These are phyloP conservation scores for Cadophora gregata DNA, from an alignment of 2,329 filamentous ascomycete genomes.

Conservation along the genomic window DNA sequence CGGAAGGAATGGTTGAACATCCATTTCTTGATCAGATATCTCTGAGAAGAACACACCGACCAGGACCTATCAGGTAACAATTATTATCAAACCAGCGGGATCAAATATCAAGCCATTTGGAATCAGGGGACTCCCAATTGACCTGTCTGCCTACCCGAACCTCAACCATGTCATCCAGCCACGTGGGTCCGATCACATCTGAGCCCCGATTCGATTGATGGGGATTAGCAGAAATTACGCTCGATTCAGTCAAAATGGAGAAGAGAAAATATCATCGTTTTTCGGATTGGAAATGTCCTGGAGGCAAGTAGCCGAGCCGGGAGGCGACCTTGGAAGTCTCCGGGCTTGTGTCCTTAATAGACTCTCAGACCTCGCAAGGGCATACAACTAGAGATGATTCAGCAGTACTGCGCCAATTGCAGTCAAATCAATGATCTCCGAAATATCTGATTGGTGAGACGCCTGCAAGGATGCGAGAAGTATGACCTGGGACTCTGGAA, in stretches of 20 bases:
- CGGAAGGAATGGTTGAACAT: too few relatives aligned
- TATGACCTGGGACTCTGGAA: background rate
- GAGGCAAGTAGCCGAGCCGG: background rate
- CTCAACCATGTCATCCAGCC: background rate
- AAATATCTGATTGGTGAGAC: background rate
- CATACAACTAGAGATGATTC: conserved; percentile 2
- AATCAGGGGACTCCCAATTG: too few relatives aligned
- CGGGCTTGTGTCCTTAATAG: background rate
- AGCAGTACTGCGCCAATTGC: background rate
- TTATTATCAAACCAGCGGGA: too few relatives aligned
- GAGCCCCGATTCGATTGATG: background rate
- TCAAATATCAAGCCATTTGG: too few relatives aligned
- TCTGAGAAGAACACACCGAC: too few relatives aligned
- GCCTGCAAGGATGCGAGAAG: background rate
- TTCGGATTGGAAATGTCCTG: background rate
- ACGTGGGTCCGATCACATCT: background rate
- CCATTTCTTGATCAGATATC: too few relatives aligned
- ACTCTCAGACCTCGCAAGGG: background rate
- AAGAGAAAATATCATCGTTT: conserved; percentile 1
- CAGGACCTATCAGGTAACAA: too few relatives aligned
- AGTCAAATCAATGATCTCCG: background rate
- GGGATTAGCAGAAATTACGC: background rate
- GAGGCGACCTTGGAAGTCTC: background rate
- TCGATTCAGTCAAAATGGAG: background rate
- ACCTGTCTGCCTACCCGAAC: background rate